Evolutionary conservation across 2,329 filamentous ascomycete species (phyloP), one percentile per base, ranked within the genome.

Genomic region (Chrysosporium keratinophilum): DNA sequence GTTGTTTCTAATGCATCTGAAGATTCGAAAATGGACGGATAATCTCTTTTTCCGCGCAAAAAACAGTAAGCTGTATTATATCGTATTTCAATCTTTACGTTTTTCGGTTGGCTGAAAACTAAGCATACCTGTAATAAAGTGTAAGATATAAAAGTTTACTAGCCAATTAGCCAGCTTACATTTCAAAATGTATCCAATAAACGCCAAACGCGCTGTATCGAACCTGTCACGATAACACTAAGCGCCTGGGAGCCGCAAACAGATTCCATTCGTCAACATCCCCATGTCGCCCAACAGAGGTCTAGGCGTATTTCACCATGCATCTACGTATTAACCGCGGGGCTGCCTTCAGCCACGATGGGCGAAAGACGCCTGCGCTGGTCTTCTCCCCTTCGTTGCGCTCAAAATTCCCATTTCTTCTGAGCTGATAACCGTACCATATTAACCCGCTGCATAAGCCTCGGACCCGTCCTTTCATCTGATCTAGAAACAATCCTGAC

Each of bases 401-500:
- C 28, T 19, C 10, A n/a, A 28, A n/a, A 28, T 44, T 12, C 19
- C 34, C 14, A 34, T 37, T 17, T 42, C 7, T 37, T 11, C 19
- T 40, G 19, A 37, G 17, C 12, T 20, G 35, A 35, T 20, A 19
- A 44, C 34, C 34, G 4, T 28, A 10, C 11, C 33, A 33, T 31
- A 12, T 45, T 10, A n/a, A 37, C 35, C 11, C 35, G 4, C n/a
- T 37, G 3, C 11, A 3, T n/a, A 37, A 37, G 3, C 2, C 15
- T n/a, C 12, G 11, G 9, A n/a, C 19, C 31, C 20, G 34, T 37
- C 3, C 20, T 40, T 28, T 19, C 23, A n/a, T 43, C n/a, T n/a
- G 20, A 17, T 50, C 48, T 10, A 9, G 15, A n/a, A n/a, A n/a
- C n/a, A n/a, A 15, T 41, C 39, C 50, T 54, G 54, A 64, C 52